These are phyloP conservation scores for Penicillium sp. DNA, from an alignment of 2,329 filamentous ascomycete genomes.

Conservation along the genomic window DNA sequence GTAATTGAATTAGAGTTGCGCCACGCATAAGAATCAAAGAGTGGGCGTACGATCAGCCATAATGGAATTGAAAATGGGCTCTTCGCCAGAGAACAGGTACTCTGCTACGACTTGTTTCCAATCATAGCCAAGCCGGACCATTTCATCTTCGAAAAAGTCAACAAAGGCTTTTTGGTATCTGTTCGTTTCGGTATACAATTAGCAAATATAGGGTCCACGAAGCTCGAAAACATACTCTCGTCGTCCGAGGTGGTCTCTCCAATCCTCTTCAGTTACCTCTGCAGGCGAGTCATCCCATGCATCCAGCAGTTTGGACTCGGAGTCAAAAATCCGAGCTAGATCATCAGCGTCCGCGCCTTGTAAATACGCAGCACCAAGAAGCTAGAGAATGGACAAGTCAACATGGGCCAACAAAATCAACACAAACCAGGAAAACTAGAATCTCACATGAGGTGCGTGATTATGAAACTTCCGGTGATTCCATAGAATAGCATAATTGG, in stretches of 20 bases:
- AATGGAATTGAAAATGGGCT: conserved; percentile 78
- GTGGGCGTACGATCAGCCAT: conserved; percentile 70
- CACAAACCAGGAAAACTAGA: background rate
- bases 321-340: conserved; percentile 78
- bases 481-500: conserved; percentile 82
- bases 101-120: conserved; percentile 77
- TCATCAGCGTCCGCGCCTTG: conserved; percentile 74
- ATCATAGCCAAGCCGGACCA: conserved; percentile 75
- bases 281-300: conserved; percentile 81
- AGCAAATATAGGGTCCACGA: background rate
- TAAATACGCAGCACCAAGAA: conserved; percentile 81
- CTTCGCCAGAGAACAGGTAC: conserved; percentile 67
- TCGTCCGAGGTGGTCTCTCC: conserved; percentile 81
- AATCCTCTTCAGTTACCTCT: conserved; percentile 81
- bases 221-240: conserved; percentile 52
- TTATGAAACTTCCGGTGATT: conserved; percentile 77
- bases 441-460: conserved; percentile 70
- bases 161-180: conserved; percentile 87
- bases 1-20: conserved; percentile 29
- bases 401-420: background rate
- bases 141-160: conserved; percentile 92
- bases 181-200: conserved; percentile 2
- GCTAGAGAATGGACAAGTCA: conserved; percentile 42
- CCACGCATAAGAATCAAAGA: background rate
- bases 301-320: conserved; percentile 69